Percentiles rank a stretch among this genome's conserved stretches.
These are phyloP conservation scores for Hordeum pubiflorum DNA, from an alignment of 202 grass and related monocot genomes.

Conservation along the genomic window DNA sequence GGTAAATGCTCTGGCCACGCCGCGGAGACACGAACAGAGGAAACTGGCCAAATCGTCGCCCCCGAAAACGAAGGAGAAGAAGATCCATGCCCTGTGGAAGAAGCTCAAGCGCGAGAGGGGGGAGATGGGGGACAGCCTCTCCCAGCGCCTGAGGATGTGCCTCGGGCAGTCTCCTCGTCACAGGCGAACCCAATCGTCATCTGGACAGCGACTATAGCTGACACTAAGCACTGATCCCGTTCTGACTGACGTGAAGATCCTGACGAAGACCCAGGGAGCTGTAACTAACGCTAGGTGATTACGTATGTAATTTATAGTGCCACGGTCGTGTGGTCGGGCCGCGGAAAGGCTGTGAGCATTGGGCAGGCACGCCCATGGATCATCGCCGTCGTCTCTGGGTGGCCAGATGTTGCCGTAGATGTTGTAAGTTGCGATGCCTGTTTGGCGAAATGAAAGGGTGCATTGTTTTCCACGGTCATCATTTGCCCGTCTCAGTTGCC, in stretches of 20 bases:
- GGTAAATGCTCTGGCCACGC: slow-evolving; percentile 67
- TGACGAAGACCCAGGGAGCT: neutral
- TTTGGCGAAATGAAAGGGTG: slow-evolving; percentile 2
- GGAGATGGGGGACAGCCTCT: slow-evolving; percentile 43
- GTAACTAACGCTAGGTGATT: slow-evolving; percentile 27
- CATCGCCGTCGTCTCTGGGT: neutral
- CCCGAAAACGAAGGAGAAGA: slow-evolving; percentile 59
- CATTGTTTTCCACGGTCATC: neutral
- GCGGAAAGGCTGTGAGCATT: neutral
- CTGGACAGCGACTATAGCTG: slow-evolving; percentile 21
- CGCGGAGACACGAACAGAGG: slow-evolving; percentile 46
- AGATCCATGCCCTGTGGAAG: slow-evolving; percentile 43
- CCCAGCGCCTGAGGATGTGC: slow-evolving; percentile 63
- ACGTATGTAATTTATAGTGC: slow-evolving; percentile 11
- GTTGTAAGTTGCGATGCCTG: slow-evolving; percentile 11
- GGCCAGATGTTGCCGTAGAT: neutral
- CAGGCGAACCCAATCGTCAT: slow-evolving; percentile 51
- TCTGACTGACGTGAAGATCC: neutral
- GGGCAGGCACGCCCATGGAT: slow-evolving; percentile 14
- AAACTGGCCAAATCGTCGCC: slow-evolving; percentile 20
- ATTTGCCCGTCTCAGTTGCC: neutral
- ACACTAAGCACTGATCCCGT: slow-evolving; percentile 10
- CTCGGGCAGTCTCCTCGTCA: slow-evolving; percentile 56
- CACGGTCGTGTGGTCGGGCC: slow-evolving; percentile 3
- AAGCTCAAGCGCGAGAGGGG: slow-evolving; percentile 39